These are phyloP conservation scores for Aureobasidium sp. DNA, from an alignment of 2,329 filamentous ascomycete species.

Conservation along the genomic window DNA sequence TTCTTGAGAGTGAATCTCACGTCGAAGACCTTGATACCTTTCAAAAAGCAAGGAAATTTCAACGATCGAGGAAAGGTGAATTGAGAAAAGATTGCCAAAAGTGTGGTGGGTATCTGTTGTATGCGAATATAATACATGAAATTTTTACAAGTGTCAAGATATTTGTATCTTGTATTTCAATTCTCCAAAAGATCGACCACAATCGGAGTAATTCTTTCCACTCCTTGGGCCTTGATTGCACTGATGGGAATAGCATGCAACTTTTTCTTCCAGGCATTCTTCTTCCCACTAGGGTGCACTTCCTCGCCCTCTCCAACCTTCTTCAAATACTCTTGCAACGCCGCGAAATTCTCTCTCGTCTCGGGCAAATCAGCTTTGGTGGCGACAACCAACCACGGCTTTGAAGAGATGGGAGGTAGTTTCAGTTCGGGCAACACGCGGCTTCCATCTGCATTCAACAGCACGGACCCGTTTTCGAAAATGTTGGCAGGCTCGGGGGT, in stretches of 20 bases:
- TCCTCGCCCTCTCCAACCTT: constrained; percentile 55
- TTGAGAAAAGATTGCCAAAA: too few species aligned
- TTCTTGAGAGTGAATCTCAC: too few species aligned
- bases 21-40: too few species aligned
- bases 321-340: constrained; percentile 63
- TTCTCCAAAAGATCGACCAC: constrained; percentile 60
- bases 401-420: constrained; percentile 72
- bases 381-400: constrained; percentile 94
- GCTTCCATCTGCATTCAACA: constrained; percentile 23
- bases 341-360: constrained; percentile 69
- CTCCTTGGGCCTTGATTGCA: constrained; percentile 79
- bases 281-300: constrained; percentile 65
- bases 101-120: too few species aligned
- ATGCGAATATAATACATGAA: background rate
- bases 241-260: constrained; percentile 73
- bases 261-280: constrained; percentile 53
- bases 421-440: constrained; percentile 39
- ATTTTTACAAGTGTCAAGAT: too few species aligned
- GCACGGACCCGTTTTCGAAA: constrained; percentile 22
- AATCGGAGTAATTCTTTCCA: constrained; percentile 66
- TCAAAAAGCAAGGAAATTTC: too few species aligned
- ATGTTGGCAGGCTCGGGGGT: background rate
- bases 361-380: constrained; percentile 82
- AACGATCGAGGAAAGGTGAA: too few species aligned
- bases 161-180: background rate